A percentile compares a stretch with the other conserved stretches of the same genome.
Conservation (phyloP, 2,329 filamentous ascomycete species). For the Fusarium sarcochroum region DNA sequence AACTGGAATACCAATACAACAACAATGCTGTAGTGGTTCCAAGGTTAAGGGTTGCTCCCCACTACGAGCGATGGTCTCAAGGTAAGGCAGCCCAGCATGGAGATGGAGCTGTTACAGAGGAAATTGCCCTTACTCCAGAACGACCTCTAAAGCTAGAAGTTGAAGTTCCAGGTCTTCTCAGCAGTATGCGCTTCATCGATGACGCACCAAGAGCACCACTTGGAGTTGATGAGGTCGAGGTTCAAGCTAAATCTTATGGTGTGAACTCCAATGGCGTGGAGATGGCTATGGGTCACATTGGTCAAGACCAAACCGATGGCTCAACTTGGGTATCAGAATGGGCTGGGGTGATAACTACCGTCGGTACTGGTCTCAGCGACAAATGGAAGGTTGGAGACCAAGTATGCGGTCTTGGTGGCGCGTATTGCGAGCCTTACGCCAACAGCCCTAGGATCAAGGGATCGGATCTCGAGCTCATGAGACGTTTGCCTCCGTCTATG, state of each 20-base stretch:
- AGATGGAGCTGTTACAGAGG: not conserved
- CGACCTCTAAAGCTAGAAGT: conserved; percentile 31
- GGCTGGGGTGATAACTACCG: not conserved
- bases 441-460: conserved; percentile 11
- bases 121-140: not conserved
- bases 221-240: not conserved
- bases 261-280: not conserved
- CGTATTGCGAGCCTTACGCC: conserved; percentile 22
- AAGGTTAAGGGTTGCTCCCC: not conserved
- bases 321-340: not conserved
- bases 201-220: not conserved
- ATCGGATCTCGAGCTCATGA: conserved; percentile 15
- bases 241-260: not conserved
- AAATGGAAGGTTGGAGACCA: conserved; percentile 41
- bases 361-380: not conserved
- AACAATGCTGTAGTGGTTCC: not conserved
- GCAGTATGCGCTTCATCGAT: conserved; percentile 27
- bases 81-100: not conserved
- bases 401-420: conserved; percentile 37
- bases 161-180: conserved; percentile 29
- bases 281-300: not conserved
- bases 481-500: conserved; percentile 26
- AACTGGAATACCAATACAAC: not conserved
- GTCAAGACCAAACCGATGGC: not conserved
- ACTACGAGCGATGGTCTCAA: not conserved